Conservation (phyloP, 169 alveolate species). For the Perkinsus chesapeaki region DNA sequence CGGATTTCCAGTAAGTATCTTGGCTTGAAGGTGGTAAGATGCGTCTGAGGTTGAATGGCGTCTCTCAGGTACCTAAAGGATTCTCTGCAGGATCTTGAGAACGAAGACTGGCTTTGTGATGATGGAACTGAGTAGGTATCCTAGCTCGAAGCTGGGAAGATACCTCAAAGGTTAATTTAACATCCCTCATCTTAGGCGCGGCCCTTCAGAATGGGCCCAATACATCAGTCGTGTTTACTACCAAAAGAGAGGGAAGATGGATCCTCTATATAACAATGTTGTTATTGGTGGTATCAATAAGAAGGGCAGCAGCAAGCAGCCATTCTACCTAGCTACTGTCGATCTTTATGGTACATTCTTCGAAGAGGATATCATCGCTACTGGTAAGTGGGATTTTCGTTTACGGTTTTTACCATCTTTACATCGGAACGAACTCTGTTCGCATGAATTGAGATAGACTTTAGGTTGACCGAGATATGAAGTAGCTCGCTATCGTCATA, state of each 20-base stretch:
- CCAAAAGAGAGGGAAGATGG: conserved; percentile 44
- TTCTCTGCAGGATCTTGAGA: background rate
- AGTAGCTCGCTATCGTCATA: no score
- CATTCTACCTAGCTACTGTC: conserved; percentile 37
- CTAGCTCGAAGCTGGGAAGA: background rate
- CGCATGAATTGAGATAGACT: no score
- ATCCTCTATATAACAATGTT: conserved; percentile 47
- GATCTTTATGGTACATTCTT: conserved; percentile 58
- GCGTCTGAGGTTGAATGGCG: background rate
- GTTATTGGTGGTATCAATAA: conserved; percentile 48
- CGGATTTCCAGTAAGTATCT: conserved; percentile 53
- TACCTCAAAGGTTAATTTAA: background rate
- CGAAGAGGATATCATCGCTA: conserved; percentile 39
- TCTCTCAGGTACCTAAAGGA: background rate
- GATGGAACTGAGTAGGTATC: conserved; percentile 34
- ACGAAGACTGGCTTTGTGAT: conserved; percentile 39
- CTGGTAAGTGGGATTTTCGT: conserved; percentile 11
- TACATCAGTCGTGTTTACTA: conserved; percentile 42
- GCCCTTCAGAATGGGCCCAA: conserved; percentile 53
- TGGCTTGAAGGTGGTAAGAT: conserved; percentile 35
- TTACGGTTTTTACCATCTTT: no score
- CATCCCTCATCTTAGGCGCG: conserved; percentile 4
- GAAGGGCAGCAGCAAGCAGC: background rate
- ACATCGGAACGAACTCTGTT: no score
- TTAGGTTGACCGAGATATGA: no score